A percentile compares a stretch with the other conserved stretches of the same genome.
Conservation (phyloP, 768 basidiomycete genomes). For the Pleurotus citrinopileatus region DNA sequence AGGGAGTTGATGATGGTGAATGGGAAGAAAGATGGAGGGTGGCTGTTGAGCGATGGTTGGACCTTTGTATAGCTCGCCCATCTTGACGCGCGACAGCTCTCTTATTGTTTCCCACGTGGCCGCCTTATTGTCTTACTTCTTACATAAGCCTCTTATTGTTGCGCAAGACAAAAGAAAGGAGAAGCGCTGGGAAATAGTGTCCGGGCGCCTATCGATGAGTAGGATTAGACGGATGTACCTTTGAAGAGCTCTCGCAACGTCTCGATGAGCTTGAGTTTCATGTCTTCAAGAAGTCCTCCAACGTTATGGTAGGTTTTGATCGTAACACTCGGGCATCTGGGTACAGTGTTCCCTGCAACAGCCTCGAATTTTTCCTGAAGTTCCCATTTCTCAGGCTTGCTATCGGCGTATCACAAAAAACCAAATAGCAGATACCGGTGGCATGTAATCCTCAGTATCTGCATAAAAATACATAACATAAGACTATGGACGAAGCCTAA, state of each 20-base stretch:
- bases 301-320: too few species aligned
- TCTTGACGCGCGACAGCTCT: neutral
- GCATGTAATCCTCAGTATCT: neutral
- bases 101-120: constrained; percentile 10
- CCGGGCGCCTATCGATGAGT: neutral
- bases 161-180: constrained; percentile 2
- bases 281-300: too few species aligned
- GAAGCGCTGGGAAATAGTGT: neutral
- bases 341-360: too few species aligned
- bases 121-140: constrained; percentile 8
- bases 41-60: neutral
- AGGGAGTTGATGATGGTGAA: neutral
- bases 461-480: constrained; percentile 10
- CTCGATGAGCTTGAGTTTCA: too few species aligned
- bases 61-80: constrained; percentile 7
- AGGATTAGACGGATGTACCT: neutral
- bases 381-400: too few species aligned
- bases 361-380: too few species aligned
- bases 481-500: neutral
- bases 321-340: too few species aligned
- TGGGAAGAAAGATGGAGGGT: neutral
- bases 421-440: too few species aligned
- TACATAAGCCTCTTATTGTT: constrained; percentile 3
- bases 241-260: too few species aligned
- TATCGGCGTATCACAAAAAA: too few species aligned